These are phyloP conservation scores for Carex littledalei DNA, from an alignment of 176 grass and related monocot genomes.

Conservation along the genomic window DNA sequence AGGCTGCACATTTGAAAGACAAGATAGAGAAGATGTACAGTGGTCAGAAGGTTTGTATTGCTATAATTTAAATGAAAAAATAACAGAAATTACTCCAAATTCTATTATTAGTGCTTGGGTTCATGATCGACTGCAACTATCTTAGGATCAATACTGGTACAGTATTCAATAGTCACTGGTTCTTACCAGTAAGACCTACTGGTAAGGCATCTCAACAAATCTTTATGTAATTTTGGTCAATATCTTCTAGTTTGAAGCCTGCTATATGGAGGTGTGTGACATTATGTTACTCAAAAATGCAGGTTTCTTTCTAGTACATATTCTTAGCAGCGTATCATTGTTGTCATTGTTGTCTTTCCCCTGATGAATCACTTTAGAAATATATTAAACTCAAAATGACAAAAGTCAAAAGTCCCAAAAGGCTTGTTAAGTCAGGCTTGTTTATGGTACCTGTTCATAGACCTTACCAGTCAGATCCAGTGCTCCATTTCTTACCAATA, in stretches of 20 bases:
- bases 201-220: background rate
- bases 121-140: background rate
- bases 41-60: constrained; percentile 48
- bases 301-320: background rate
- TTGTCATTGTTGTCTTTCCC: background rate
- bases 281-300: background rate
- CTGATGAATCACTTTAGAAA: background rate
- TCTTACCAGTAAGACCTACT: background rate
- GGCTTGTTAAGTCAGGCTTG: background rate
- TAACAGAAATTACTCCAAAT: background rate
- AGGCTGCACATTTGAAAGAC: constrained; percentile 77
- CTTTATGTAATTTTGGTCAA: background rate
- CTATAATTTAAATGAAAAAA: background rate
- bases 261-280: background rate
- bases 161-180: background rate
- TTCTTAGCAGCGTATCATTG: background rate
- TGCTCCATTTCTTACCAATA: background rate
- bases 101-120: background rate
- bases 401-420: background rate
- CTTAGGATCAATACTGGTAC: background rate
- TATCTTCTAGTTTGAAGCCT: background rate
- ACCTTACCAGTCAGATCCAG: background rate
- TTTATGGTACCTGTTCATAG: background rate
- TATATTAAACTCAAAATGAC: background rate
- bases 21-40: constrained; percentile 86